Percentiles rank a stretch among this genome's conserved stretches.
These are phyloP conservation scores for Candida nemodendra DNA, from an alignment of 805 yeast genomes.

Conservation along the genomic window DNA sequence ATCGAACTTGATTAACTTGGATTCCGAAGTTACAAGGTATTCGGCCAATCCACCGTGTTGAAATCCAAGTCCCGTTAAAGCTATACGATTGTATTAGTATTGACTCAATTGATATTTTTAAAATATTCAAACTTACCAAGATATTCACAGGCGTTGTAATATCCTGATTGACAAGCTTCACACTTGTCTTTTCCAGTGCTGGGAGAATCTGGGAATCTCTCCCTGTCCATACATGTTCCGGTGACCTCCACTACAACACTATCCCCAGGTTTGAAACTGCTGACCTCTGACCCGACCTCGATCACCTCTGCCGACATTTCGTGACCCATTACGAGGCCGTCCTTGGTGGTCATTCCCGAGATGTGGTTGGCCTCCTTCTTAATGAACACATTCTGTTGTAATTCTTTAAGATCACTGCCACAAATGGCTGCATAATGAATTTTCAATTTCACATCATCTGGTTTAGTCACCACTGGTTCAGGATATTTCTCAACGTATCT, in stretches of 20 bases:
- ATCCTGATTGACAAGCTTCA: constrained; percentile 48
- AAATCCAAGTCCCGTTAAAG: constrained; percentile 56
- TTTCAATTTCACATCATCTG: constrained; percentile 43
- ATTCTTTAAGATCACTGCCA: constrained; percentile 56
- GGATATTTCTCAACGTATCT: constrained; percentile 20
- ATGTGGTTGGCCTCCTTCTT: constrained; percentile 23
- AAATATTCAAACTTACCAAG: constrained; percentile 17
- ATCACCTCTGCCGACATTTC: constrained; percentile 45
- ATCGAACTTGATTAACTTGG: constrained; percentile 40
- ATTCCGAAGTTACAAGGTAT: constrained; percentile 38
- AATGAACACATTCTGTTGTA: constrained; percentile 23
- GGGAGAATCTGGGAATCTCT: constrained; percentile 19
- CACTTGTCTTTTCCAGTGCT: constrained; percentile 31
- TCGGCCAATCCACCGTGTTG: constrained; percentile 51
- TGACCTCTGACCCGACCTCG: constrained; percentile 44
- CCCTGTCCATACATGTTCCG: constrained; percentile 47
- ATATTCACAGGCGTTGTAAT: constrained; percentile 51
- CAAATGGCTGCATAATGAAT: constrained; percentile 56
- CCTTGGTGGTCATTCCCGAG: constrained; percentile 7
- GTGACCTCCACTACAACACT: constrained; percentile 46
- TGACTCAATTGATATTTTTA: background rate
- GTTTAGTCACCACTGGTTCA: constrained; percentile 36
- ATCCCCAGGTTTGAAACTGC: constrained; percentile 44
- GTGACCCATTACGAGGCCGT: constrained; percentile 41
- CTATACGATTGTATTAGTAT: constrained; percentile 12